Percentiles rank a stretch among this genome's conserved stretches.
Conservation (phyloP, 352 stramenopile species). For the Phytopythium boreale region DNA sequence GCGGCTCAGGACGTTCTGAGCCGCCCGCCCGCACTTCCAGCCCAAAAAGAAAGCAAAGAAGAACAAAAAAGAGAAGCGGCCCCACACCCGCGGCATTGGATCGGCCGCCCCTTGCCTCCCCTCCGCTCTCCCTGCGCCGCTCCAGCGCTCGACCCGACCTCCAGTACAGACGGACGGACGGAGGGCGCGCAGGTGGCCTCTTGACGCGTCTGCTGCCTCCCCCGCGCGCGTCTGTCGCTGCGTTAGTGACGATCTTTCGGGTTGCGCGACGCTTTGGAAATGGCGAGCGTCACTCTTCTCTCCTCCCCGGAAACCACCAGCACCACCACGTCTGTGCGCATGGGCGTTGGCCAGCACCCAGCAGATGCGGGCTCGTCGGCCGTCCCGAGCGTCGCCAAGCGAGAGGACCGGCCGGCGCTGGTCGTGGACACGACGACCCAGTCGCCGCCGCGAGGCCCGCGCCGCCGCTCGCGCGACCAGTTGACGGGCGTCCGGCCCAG, state of each 20-base stretch:
- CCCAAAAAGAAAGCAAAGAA: background rate
- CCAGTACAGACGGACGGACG: background rate
- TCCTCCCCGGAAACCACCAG: background rate
- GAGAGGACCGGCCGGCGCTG: background rate
- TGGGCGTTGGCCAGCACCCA: background rate
- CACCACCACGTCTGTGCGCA: background rate
- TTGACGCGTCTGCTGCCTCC: no score
- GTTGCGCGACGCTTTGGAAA: background rate
- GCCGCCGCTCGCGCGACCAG: background rate
- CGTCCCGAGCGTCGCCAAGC: background rate
- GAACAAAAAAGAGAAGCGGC: background rate
- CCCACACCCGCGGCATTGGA: no score
- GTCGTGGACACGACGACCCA: background rate
- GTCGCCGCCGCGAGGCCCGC: background rate
- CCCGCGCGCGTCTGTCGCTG: no score
- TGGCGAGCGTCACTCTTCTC: background rate
- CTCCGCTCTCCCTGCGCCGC: background rate
- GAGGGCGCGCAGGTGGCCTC: no score
- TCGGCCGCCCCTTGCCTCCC: background rate
- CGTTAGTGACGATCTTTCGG: constrained; percentile 1
- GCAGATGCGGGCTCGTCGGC: background rate
- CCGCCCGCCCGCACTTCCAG: background rate
- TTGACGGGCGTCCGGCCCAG: background rate
- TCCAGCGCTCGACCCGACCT: background rate
- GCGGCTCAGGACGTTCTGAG: background rate